Conservation (phyloP, 2,329 filamentous ascomycete genomes). For the Claviceps capensis region DNA sequence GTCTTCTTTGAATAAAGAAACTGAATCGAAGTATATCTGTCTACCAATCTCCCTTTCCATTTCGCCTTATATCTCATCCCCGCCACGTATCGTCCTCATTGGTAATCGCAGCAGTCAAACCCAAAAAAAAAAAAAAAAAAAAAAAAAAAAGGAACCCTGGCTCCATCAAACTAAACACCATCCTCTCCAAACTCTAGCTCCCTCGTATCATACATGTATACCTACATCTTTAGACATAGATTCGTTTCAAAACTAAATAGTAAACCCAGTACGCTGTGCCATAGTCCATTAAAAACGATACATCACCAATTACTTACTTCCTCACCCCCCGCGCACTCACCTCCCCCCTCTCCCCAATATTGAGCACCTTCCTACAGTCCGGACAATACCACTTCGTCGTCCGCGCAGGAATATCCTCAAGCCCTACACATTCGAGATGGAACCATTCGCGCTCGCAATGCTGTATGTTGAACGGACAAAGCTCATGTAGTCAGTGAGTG, state of each 20-base stretch:
- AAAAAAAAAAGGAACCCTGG: not conserved
- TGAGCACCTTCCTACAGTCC: conserved; percentile 51
- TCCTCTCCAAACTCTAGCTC: too few species aligned
- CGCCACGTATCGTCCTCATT: too few species aligned
- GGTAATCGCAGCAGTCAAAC: too few species aligned
- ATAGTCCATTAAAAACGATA: too few species aligned
- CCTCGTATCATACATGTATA: not conserved
- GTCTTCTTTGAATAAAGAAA: too few species aligned
- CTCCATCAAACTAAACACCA: not conserved
- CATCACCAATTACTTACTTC: conserved; percentile 23
- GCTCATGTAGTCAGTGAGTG: too few species aligned
- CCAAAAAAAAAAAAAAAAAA: not conserved
- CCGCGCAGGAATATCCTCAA: conserved; percentile 53
- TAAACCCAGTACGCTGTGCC: not conserved
- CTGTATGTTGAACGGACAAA: conserved; percentile 13
- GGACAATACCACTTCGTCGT: conserved; percentile 79
- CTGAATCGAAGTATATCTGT: too few species aligned
- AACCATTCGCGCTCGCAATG: conserved; percentile 78
- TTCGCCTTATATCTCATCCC: too few species aligned
- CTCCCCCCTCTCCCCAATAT: conserved; percentile 50
- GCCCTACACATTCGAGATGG: conserved; percentile 62
- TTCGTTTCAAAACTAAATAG: not conserved
- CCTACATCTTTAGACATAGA: not conserved
- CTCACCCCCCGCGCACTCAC: conserved; percentile 44
- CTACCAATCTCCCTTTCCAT: too few species aligned